Evolutionary conservation across 2,329 filamentous ascomycete species (phyloP).

Genomic region (Beauveria scarabaeidicola): DNA sequence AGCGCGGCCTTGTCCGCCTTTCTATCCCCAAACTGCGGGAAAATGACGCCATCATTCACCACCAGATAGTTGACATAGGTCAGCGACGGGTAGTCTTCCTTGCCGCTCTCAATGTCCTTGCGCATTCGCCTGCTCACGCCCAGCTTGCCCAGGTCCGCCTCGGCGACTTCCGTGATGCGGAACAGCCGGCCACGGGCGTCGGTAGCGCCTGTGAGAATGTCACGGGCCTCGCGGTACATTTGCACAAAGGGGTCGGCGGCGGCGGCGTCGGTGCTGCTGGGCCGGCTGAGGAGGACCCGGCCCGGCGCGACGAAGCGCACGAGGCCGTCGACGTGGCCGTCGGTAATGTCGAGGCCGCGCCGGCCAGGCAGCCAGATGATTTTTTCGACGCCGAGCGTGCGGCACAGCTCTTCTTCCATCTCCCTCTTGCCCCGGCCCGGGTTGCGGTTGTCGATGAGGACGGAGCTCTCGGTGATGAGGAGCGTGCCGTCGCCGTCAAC

Average conservation of each 20-base stretch:
- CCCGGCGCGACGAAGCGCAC: slow-evolving; percentile 20
- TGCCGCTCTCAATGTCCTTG: neutral
- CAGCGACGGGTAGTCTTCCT: slow-evolving; percentile 10
- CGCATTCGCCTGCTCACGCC: slow-evolving; percentile 10
- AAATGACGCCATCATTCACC: slow-evolving; percentile 21
- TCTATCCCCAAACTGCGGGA: slow-evolving; percentile 21
- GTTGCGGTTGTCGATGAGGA: slow-evolving; percentile 23
- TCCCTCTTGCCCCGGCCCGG: slow-evolving; percentile 14
- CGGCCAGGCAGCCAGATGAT: slow-evolving; percentile 22
- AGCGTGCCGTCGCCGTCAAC: slow-evolving; percentile 23
- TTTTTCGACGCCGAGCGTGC: slow-evolving; percentile 18
- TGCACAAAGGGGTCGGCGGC: slow-evolving; percentile 3
- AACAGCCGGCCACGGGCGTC: slow-evolving; percentile 18
- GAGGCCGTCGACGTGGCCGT: slow-evolving; percentile 22
- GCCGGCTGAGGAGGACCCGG: slow-evolving; percentile 17
- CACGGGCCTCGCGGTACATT: slow-evolving; percentile 19
- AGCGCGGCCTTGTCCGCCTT: slow-evolving; percentile 18
- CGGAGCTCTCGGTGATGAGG: slow-evolving; percentile 20
- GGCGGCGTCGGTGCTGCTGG: slow-evolving; percentile 9
- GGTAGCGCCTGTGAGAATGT: slow-evolving; percentile 12
- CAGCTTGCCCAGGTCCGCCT: slow-evolving; percentile 15
- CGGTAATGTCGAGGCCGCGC: slow-evolving; percentile 18
- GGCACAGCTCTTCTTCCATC: slow-evolving; percentile 17
- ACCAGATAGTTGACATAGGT: slow-evolving; percentile 21
- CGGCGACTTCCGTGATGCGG: slow-evolving; percentile 18